phyloP scores from a whole-genome alignment of 768 basidiomycete species.

The Heimioporus sp. region DNA sequence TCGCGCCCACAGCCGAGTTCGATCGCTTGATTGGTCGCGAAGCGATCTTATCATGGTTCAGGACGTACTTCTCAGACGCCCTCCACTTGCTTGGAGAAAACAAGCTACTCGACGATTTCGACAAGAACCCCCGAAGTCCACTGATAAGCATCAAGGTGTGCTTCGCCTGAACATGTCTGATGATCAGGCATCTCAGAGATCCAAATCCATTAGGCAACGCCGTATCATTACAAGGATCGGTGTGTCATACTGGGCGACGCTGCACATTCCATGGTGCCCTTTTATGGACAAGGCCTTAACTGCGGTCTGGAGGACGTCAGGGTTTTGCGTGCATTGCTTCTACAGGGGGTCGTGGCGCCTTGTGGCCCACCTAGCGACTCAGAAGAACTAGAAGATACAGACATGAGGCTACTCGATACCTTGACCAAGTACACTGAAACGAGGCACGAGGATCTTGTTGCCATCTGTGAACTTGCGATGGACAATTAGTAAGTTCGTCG shows the following conservation, averaged over 20 bases:
- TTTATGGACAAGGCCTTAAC: slow-evolving; percentile 96
- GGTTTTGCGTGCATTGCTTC: slow-evolving; percentile 74
- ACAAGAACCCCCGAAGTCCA: slow-evolving; percentile 81
- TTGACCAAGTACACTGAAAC: slow-evolving; percentile 77
- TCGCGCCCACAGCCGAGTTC: slow-evolving; percentile 79
- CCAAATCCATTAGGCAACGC: slow-evolving; percentile 55
- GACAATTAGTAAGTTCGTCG: slow-evolving; percentile 83
- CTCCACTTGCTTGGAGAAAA: slow-evolving; percentile 80
- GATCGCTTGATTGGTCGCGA: slow-evolving; percentile 62
- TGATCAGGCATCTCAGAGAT: slow-evolving; percentile 16
- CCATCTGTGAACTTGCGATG: slow-evolving; percentile 92
- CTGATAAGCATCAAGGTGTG: slow-evolving; percentile 91
- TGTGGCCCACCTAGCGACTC: slow-evolving; percentile 30
- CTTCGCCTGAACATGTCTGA: slow-evolving; percentile 22
- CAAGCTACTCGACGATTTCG: slow-evolving; percentile 72
- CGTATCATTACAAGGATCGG: slow-evolving; percentile 89
- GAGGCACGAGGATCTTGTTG: slow-evolving; percentile 84
- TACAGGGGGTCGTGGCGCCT: slow-evolving; percentile 63
- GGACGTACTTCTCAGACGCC: slow-evolving; percentile 84
- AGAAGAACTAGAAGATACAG: slow-evolving; percentile 36
- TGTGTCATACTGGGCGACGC: slow-evolving; percentile 91
- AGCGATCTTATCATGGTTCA: slow-evolving; percentile 71
- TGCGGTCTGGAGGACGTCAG: slow-evolving; percentile 98
- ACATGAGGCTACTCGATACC: slow-evolving; percentile 60
- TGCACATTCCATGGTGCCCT: slow-evolving; percentile 98